Evolutionary conservation across 768 basidiomycete species (phyloP).

Genomic region (Mycena vulgaris): DNA sequence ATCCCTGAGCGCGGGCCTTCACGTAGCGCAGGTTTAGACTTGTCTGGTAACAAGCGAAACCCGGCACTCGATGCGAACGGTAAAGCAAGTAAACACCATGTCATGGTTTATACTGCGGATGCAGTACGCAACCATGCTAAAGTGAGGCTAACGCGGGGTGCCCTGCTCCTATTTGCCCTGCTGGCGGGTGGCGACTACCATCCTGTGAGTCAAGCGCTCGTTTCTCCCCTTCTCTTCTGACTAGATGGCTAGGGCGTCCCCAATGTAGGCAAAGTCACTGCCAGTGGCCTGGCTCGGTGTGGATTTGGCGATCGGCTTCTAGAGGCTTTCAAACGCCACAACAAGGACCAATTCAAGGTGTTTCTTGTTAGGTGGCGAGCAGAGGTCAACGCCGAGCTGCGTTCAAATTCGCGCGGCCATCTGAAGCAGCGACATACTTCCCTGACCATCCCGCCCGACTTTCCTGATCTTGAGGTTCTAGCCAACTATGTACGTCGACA

Average conservation of each 20-base stretch:
- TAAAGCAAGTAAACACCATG: conserved; percentile 13
- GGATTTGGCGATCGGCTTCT: conserved; percentile 69
- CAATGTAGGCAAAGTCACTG: conserved; percentile 67
- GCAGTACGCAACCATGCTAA: conserved; percentile 72
- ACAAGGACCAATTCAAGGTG: conserved; percentile 52
- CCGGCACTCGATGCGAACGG: conserved; percentile 9
- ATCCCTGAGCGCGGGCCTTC: not conserved
- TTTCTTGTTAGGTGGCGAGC: conserved; percentile 68
- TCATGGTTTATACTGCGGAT: conserved; percentile 58
- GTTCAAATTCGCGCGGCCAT: conserved; percentile 63
- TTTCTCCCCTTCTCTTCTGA: not conserved
- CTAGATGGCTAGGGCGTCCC: conserved; percentile 48
- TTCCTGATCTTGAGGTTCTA: conserved; percentile 71
- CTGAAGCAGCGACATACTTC: conserved; percentile 62
- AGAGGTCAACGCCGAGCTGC: conserved; percentile 62
- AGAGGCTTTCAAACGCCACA: conserved; percentile 53
- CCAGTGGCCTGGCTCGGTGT: conserved; percentile 73
- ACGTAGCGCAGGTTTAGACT: conserved; percentile 9
- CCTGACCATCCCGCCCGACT: conserved; percentile 61
- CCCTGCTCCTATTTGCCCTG: conserved; percentile 76
- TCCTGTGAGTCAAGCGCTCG: conserved; percentile 49
- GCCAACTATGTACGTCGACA: conserved; percentile 71
- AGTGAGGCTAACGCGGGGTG: conserved; percentile 72
- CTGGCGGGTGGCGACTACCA: conserved; percentile 83
- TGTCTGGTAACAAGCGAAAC: conserved; percentile 11